Conservation (phyloP, 768 basidiomycete genomes). For the Panus rudis region DNA sequence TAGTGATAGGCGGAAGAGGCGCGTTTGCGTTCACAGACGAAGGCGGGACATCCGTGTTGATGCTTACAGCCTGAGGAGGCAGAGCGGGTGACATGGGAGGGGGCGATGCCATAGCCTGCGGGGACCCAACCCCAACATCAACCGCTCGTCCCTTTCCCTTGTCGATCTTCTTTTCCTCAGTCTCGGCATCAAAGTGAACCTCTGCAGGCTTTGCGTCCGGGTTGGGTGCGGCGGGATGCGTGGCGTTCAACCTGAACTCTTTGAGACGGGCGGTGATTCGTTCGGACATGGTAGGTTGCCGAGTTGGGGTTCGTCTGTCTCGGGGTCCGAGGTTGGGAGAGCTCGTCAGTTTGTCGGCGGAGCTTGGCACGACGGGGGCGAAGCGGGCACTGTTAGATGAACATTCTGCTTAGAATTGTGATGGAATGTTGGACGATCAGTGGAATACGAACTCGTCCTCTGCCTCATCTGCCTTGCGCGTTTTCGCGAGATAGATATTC, state of each 20-base stretch:
- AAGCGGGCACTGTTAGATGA: slow-evolving; percentile 65
- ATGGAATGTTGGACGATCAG: slow-evolving; percentile 9
- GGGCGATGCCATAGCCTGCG: slow-evolving; percentile 41
- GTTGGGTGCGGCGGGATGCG: slow-evolving; percentile 2
- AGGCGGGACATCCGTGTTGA: slow-evolving; percentile 32
- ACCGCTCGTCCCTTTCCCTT: slow-evolving; percentile 75
- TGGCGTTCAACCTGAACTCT: slow-evolving; percentile 61
- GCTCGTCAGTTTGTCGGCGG: slow-evolving; percentile 70
- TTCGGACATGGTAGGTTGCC: slow-evolving; percentile 79
- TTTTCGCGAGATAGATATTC: slow-evolving; percentile 70
- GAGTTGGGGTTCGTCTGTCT: slow-evolving; percentile 44
- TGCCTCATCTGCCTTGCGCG: slow-evolving; percentile 80
- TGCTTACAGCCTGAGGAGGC: slow-evolving; percentile 33
- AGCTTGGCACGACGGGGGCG: slow-evolving; percentile 56
- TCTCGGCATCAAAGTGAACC: slow-evolving; percentile 24
- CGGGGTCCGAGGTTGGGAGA: slow-evolving; percentile 63
- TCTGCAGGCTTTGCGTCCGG: slow-evolving; percentile 12
- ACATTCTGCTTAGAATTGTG: slow-evolving; percentile 6
- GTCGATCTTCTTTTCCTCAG: slow-evolving; percentile 49
- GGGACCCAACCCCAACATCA: slow-evolving; percentile 28
- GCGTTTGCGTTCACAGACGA: too few species aligned
- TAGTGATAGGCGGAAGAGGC: slow-evolving; percentile 51
- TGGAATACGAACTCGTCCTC: slow-evolving; percentile 77
- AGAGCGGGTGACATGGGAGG: slow-evolving; percentile 57
- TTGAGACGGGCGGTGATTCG: slow-evolving; percentile 79